Evolutionary conservation across 2,329 filamentous ascomycete genomes (phyloP), one percentile per base, ranked within the genome.

Genomic region (Paecilomyces sp.): DNA sequence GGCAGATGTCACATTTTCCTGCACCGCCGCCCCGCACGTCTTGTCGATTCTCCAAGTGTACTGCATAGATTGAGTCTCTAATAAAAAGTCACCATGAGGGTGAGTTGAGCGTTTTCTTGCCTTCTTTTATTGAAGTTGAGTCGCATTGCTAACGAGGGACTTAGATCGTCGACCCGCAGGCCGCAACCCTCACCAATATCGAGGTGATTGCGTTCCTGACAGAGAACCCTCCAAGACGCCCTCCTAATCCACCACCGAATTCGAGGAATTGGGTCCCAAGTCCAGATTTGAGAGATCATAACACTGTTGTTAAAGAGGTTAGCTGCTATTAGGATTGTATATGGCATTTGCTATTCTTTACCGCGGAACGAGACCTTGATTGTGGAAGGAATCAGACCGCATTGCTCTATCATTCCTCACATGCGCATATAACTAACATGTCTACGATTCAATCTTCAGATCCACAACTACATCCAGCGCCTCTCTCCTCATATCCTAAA

Each of bases 281-380:
- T 31, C 76, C 76, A 2, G 76, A 78, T 62, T 59, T 79, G n/a
- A 66, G 76, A 58, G 76, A 77, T 60, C 76, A 79, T 64, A 76
- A 78, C 62, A 77, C 75, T 1, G 76, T 80, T 18, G 72, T 79
- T 13, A 77, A 78, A 60, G 77, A 80, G 68, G 77, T 79, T 58
- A 61, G 70, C 24, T 34, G 1, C 12, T 13, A n/a, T 55, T 30
- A 7, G n/a, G 11, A 13, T 18, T 57, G 9, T 31, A 2, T 15
- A 53, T 36, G 30, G 13, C 24, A 15, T 25, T 31, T 15, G 30
- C 4, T 24, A 24, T 61, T 41, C 15, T 18, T 54, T 47, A 4
- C 24, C 31, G 5, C 8, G 8, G 8, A 33, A 34, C 6, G 8
- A 24, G 28, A 52, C 30, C 18, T 30, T 25, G 31, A 54, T 24